These are phyloP conservation scores for Phaeotremella skinneri DNA, from an alignment of 768 basidiomycete species.

Conservation along the genomic window DNA sequence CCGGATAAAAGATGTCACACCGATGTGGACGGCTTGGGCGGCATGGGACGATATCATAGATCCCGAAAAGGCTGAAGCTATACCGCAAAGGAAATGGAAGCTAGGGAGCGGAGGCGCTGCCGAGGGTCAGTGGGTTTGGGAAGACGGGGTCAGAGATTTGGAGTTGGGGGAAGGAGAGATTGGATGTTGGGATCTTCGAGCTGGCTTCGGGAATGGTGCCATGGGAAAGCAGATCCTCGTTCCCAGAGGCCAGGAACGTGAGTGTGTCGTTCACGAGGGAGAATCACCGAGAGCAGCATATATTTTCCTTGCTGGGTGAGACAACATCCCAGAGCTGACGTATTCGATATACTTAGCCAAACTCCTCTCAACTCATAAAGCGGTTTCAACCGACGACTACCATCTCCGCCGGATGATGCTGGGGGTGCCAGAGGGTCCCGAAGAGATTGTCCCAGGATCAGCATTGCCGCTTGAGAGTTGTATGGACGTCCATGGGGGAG, in stretches of 20 bases:
- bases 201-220: conserved; percentile 53
- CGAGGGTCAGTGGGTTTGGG: conserved; percentile 68
- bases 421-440: conserved; percentile 82
- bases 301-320: too few relatives aligned
- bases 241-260: conserved; percentile 69
- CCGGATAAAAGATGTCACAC: conserved; percentile 71
- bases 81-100: conserved; percentile 56
- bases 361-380: conserved; percentile 17
- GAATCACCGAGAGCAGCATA: conserved; percentile 8
- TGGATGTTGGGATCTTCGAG: conserved; percentile 51
- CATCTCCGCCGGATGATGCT: conserved; percentile 71
- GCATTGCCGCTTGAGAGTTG: conserved; percentile 93
- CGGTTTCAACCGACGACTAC: conserved; percentile 54
- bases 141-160: conserved; percentile 58
- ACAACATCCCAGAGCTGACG: too few relatives aligned
- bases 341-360: too few relatives aligned
- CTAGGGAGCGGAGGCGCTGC: conserved; percentile 69
- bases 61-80: not conserved
- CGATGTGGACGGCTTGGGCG: conserved; percentile 76
- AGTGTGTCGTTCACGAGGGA: conserved; percentile 55
- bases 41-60: conserved; percentile 64
- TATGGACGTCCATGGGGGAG: conserved; percentile 87
- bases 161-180: conserved; percentile 43
- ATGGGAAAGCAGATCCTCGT: conserved; percentile 76
- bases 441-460: conserved; percentile 71